Conservation (phyloP, 208 protist genomes). For the Wallacemonas collosoma region DNA sequence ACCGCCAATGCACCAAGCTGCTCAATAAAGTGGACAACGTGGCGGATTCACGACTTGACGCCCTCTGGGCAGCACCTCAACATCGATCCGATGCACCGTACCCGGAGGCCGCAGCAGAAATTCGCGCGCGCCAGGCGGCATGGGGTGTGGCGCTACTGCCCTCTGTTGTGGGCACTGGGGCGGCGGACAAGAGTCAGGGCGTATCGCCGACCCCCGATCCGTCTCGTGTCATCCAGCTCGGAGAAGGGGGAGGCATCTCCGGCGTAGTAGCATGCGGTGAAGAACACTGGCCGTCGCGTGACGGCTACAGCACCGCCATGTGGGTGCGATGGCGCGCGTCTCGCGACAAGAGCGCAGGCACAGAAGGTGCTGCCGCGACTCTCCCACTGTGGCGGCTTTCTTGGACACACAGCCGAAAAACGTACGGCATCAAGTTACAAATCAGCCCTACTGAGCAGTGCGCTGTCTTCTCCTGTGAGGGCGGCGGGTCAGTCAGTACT, state of each 20-base stretch:
- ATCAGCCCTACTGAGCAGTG: not conserved
- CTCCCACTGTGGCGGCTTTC: constrained; percentile 6
- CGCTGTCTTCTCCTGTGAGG: not conserved
- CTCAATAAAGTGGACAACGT: constrained; percentile 39
- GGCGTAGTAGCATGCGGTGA: constrained; percentile 32
- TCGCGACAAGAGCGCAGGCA: constrained; percentile 20
- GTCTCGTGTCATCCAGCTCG: constrained; percentile 32
- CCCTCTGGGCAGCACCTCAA: not conserved
- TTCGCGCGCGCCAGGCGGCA: constrained; percentile 21
- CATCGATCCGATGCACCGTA: not conserved
- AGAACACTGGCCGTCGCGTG: constrained; percentile 55
- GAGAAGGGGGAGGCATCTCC: constrained; percentile 39
- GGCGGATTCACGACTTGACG: constrained; percentile 15
- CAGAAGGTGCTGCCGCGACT: constrained; percentile 3
- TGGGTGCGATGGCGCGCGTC: constrained; percentile 49
- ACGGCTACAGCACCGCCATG: constrained; percentile 45
- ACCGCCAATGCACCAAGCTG: constrained; percentile 25
- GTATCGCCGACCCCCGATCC: not conserved
- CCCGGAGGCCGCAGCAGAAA: not conserved
- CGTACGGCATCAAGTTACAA: not conserved
- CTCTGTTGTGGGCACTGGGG: not conserved
- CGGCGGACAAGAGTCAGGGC: not conserved
- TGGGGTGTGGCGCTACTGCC: constrained; percentile 34
- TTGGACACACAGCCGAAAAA: constrained; percentile 12
- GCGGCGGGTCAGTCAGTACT: not conserved